A percentile compares a stretch with the other conserved stretches of the same genome.
phyloP scores from a whole-genome alignment of 108 stramenopile species.

The Pseudonitzschia delicatissima region DNA sequence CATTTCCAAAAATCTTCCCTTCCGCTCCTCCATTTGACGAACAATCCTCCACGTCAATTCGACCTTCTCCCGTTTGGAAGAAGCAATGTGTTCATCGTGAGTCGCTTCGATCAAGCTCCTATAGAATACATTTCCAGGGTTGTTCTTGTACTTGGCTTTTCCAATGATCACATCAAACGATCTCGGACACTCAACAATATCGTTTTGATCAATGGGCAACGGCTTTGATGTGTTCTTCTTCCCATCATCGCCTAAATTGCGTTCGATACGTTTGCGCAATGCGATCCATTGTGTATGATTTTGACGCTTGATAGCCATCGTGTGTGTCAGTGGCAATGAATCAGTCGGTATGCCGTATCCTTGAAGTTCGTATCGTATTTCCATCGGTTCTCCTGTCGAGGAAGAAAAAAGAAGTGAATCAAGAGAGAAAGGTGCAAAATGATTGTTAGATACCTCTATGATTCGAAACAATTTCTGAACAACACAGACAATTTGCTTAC shows the following conservation, averaged over 20 bases:
- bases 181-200: not conserved
- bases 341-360: conserved; percentile 8
- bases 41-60: conserved; percentile 1
- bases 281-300: not conserved
- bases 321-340: not conserved
- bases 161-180: not conserved
- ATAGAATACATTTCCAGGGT: not conserved
- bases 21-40: not conserved
- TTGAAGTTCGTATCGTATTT: conserved; percentile 11
- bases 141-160: not conserved
- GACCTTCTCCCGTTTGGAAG: not conserved
- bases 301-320: not conserved
- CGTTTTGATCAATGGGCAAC: not conserved
- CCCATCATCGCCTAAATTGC: too few relatives aligned
- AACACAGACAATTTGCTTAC: too few relatives aligned
- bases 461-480: too few relatives aligned
- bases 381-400: not conserved
- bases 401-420: too few relatives aligned
- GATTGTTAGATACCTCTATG: too few relatives aligned
- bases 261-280: not conserved
- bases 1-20: not conserved
- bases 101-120: conserved; percentile 4
- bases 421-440: too few relatives aligned
- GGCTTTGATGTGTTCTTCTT: not conserved
- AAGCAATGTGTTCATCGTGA: not conserved